Evolutionary conservation across 2,329 filamentous ascomycete species (phyloP), one percentile per base, ranked within the genome.

Genomic region (Epichloe glyceriae): DNA sequence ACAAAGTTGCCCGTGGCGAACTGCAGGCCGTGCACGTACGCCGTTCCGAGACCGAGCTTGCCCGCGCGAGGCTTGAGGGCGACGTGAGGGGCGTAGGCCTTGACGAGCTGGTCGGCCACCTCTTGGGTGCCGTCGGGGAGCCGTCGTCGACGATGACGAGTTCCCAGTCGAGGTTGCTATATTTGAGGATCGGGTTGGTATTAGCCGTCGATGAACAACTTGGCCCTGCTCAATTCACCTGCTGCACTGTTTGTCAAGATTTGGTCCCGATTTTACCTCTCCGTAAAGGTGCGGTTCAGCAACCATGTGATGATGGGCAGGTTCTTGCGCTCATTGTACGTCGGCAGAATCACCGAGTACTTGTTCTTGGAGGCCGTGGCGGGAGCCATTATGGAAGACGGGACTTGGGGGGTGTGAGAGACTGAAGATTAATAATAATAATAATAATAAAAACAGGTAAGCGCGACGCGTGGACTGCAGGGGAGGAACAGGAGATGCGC

Each of bases 91-190:
- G 80, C 65, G 78, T 94, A 98, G 62, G 83, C 85, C 66, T 86
- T 85, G 66, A 91, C 84, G 57, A 98, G 87, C 69, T 98, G 90
- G 65, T 85, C 77, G 55, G 91, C 93, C 61, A 98, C 80, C 55
- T 86, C 82, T 69, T 95, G 87, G 49, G 93, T 98, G 64, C 90
- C 89, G 70, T 98, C 93, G 58, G 93, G 93, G 88, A 95, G 71
- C 86, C 93, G 70, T 98, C 94, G 79, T 98, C 93, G 68, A 98
- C 87, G 67, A 98, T 93, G 67, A 98, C 85, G 67, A 98, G 78
- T 74, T 98, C 90, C 88, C 88, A 98, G 69, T 97, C 85, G 62
- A 98, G 80, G 47, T 93, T 86, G 65, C 91, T 95, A 53, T 22
- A 19, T 1, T n/a, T 1, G 14, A 20, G 10, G 22, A 22, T 4